These are phyloP conservation scores for Saccharomyces pastorianus DNA, from an alignment of 1,139 yeast species.

Conservation along the genomic window DNA sequence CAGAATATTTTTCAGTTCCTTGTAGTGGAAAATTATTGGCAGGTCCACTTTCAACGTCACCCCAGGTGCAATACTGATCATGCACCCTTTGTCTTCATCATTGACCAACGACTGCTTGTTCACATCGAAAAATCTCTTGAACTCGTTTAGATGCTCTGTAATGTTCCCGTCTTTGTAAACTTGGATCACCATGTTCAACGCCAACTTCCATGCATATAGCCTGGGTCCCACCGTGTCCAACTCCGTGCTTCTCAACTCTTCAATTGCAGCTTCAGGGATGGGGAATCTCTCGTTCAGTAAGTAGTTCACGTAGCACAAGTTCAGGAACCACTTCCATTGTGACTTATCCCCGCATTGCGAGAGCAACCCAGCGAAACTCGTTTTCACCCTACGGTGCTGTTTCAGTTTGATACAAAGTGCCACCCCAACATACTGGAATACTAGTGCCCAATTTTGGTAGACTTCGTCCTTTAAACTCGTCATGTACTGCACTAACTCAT, in stretches of 20 bases:
- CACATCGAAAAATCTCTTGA: conserved; percentile 21
- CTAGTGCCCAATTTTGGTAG: conserved; percentile 12
- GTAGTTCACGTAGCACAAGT: conserved; percentile 5
- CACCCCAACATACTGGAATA: conserved; percentile 16
- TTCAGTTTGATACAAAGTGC: conserved; percentile 9
- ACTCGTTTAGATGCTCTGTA: conserved; percentile 19
- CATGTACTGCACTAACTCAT: conserved; percentile 12
- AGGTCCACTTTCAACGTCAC: conserved; percentile 11
- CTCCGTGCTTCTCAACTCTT: conserved; percentile 6
- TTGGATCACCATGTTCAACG: conserved; percentile 17
- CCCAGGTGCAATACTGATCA: not conserved
- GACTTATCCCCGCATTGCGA: not conserved
- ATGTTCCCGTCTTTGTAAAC: conserved; percentile 26
- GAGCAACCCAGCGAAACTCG: conserved; percentile 7
- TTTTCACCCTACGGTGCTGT: conserved; percentile 8
- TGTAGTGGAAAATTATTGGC: conserved; percentile 19
- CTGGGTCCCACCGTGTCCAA: conserved; percentile 9
- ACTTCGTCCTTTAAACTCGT: conserved; percentile 1
- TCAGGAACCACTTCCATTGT: conserved; percentile 6
- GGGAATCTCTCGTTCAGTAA: conserved; percentile 14
- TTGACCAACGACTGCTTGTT: conserved; percentile 14
- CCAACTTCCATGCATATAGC: conserved; percentile 21
- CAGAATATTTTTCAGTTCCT: conserved; percentile 24
- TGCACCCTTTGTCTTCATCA: conserved; percentile 3
- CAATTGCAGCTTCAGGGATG: conserved; percentile 9